A percentile compares a stretch with the other conserved stretches of the same genome.
Conservation (phyloP, 2,329 filamentous ascomycete species). For the Rutstroemia sp. region DNA sequence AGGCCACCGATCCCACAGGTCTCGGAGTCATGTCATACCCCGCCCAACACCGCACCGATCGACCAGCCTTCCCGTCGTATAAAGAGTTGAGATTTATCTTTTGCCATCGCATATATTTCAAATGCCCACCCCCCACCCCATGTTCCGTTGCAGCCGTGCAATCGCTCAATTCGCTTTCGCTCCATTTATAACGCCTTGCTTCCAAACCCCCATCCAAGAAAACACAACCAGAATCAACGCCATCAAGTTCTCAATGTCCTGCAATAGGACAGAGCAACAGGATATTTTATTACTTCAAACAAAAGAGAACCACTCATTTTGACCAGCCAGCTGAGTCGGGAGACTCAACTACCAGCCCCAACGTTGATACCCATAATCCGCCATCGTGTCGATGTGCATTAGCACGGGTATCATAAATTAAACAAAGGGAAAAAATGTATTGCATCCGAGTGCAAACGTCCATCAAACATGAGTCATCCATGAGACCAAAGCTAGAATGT, state of each 20-base stretch:
- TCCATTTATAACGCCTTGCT: conserved; percentile 1
- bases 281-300: conserved; percentile 10
- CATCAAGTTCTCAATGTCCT: conserved; percentile 25
- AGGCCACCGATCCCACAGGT: too few species aligned
- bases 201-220: neutral
- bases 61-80: too few species aligned
- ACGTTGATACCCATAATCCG: conserved; percentile 21
- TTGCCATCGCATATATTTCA: too few species aligned
- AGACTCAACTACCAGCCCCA: neutral
- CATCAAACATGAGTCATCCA: conserved; percentile 8
- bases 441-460: neutral
- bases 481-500: conserved; percentile 9
- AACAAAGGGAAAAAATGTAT: conserved; percentile 21
- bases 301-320: conserved; percentile 8
- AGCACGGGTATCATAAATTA: conserved; percentile 27
- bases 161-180: neutral
- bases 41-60: too few species aligned
- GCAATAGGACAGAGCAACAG: conserved; percentile 23
- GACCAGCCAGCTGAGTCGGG: conserved; percentile 6
- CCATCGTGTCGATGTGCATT: conserved; percentile 20
- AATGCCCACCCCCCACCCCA: neutral
- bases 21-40: too few species aligned
- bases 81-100: too few species aligned
- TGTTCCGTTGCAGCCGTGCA: neutral
- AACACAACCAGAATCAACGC: neutral